Percentiles rank a stretch among this genome's conserved stretches.
Evolutionary conservation across 1,139 yeast species (phyloP).

Genomic region (Sugiyamaella grinbergsii): DNA sequence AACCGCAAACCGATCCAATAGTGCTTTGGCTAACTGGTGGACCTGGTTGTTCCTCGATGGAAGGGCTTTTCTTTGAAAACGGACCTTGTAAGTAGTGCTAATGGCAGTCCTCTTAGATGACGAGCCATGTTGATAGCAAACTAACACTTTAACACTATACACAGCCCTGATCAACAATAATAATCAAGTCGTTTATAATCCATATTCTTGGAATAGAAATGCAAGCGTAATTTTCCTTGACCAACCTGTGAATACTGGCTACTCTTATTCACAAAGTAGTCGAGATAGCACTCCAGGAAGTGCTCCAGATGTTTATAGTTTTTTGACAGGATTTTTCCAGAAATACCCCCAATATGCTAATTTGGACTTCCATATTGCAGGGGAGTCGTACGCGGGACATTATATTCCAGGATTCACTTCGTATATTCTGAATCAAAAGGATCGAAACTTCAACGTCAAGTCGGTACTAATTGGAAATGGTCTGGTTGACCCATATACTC

Average conservation of each 20-base stretch:
- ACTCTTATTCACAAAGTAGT: slow-evolving; percentile 42
- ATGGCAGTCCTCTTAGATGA: no score
- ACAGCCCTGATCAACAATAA: slow-evolving; percentile 9
- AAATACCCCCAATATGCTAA: slow-evolving; percentile 80
- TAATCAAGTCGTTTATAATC: slow-evolving; percentile 43
- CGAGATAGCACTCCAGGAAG: slow-evolving; percentile 59
- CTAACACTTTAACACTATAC: not conserved
- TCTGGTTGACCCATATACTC: slow-evolving; percentile 72
- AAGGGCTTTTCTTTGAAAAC: slow-evolving; percentile 57
- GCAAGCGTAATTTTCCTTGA: slow-evolving; percentile 71
- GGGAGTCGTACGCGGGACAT: slow-evolving; percentile 97
- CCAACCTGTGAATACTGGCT: slow-evolving; percentile 77
- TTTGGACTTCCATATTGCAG: slow-evolving; percentile 88
- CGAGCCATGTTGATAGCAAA: no score
- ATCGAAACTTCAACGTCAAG: slow-evolving; percentile 76
- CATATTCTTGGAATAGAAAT: slow-evolving; percentile 68
- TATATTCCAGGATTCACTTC: slow-evolving; percentile 91
- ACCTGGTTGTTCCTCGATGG: slow-evolving; percentile 71
- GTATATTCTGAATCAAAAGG: slow-evolving; percentile 75
- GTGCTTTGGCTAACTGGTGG: slow-evolving; percentile 74
- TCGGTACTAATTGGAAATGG: slow-evolving; percentile 89
- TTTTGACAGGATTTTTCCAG: slow-evolving; percentile 84
- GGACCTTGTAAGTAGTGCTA: slow-evolving; percentile 49
- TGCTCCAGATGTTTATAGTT: slow-evolving; percentile 90
- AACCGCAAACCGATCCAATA: slow-evolving; percentile 62